Evolutionary conservation across 2,329 filamentous ascomycete species (phyloP).

Genomic region (Calonectria multiphialidica): DNA sequence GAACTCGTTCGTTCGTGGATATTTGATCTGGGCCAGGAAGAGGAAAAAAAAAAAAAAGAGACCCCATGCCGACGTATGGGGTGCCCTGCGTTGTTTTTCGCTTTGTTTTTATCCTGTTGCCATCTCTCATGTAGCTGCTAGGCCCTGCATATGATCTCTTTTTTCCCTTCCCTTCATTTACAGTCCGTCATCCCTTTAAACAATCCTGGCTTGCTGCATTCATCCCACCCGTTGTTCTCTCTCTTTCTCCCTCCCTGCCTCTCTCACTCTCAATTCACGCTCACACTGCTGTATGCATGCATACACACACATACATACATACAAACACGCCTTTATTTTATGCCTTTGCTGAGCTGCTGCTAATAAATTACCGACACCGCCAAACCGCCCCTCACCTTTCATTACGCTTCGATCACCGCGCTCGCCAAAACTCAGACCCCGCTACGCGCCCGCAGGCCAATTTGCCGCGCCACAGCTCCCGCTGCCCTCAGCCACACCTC

Average conservation of each 20-base stretch:
- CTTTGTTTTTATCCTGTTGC: conserved; percentile 1
- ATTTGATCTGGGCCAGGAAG: not conserved
- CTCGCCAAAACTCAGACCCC: conserved; percentile 9
- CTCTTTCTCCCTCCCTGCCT: too few relatives aligned
- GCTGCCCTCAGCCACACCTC: conserved; percentile 15
- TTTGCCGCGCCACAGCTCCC: conserved; percentile 10
- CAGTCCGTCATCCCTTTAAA: not conserved
- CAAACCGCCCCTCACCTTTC: not conserved
- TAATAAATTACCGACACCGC: conserved; percentile 7
- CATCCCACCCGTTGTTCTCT: not conserved
- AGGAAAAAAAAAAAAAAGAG: conserved; percentile 5
- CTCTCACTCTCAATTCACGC: too few relatives aligned
- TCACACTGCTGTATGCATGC: not conserved
- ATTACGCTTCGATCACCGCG: conserved; percentile 1
- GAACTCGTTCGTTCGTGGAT: not conserved
- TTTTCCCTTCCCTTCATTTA: not conserved
- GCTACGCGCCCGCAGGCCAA: not conserved
- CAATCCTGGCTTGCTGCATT: not conserved
- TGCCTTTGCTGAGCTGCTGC: not conserved
- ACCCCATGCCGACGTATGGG: not conserved
- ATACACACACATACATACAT: too few relatives aligned
- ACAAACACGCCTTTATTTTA: too few relatives aligned
- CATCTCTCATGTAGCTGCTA: not conserved
- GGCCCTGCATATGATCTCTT: not conserved
- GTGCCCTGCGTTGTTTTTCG: conserved; percentile 9